phyloP scores from a whole-genome alignment of 495 filamentous ascomycete species.

The Penicillium lividum region DNA sequence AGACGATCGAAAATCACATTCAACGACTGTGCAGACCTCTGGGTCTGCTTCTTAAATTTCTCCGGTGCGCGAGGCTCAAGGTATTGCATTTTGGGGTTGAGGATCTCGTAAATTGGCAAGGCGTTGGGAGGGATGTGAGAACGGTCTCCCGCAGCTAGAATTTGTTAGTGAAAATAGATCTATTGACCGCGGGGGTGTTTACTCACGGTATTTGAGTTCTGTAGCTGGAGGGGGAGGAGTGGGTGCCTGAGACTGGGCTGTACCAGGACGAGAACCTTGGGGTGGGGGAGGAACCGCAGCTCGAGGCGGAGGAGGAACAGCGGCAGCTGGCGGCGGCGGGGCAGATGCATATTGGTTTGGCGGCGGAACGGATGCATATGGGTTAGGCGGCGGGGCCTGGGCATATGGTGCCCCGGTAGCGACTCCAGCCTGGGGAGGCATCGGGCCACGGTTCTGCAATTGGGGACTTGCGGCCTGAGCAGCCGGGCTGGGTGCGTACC shows the following conservation, averaged over 20 bases:
- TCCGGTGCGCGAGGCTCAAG: slow-evolving; percentile 80
- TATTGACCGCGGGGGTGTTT: not conserved
- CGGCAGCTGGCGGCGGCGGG: slow-evolving; percentile 40
- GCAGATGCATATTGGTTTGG: slow-evolving; percentile 2
- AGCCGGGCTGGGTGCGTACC: slow-evolving; percentile 82
- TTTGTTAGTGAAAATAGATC: slow-evolving; percentile 15
- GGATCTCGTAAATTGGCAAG: slow-evolving; percentile 74
- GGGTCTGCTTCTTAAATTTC: slow-evolving; percentile 60
- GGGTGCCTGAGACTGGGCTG: slow-evolving; percentile 51
- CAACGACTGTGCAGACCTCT: slow-evolving; percentile 89
- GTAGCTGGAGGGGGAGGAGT: slow-evolving; percentile 35
- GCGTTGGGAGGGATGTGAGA: slow-evolving; percentile 81
- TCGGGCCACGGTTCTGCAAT: slow-evolving; percentile 40
- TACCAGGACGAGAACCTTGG: slow-evolving; percentile 48
- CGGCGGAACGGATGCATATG: slow-evolving; percentile 3
- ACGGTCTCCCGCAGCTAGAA: slow-evolving; percentile 76
- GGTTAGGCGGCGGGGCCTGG: slow-evolving; percentile 26
- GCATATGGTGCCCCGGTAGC: slow-evolving; percentile 57
- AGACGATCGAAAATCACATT: slow-evolving; percentile 92
- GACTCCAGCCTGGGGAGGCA: slow-evolving; percentile 51
- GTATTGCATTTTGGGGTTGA: slow-evolving; percentile 81
- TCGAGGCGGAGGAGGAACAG: slow-evolving; percentile 17
- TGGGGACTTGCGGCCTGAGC: slow-evolving; percentile 50
- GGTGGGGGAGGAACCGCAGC: slow-evolving; percentile 4
- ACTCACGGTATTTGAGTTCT: slow-evolving; percentile 69